Conservation (phyloP, 139 green algal species). For the Micromonas commoda region DNA sequence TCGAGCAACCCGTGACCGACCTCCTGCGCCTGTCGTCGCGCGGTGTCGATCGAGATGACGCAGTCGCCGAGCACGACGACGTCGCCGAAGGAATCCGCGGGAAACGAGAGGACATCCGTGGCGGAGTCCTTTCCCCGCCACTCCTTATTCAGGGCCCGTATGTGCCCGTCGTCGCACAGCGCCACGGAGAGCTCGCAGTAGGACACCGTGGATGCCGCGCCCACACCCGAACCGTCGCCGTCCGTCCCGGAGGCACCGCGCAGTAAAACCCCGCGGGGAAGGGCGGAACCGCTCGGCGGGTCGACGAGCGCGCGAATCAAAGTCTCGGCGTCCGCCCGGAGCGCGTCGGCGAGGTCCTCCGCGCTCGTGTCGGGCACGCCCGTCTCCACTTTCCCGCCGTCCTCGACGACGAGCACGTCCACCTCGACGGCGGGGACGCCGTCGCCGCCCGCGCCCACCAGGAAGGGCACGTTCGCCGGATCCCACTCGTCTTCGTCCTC, state of each 20-base stretch:
- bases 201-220: not conserved
- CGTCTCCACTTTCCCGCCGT: not conserved
- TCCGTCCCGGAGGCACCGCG: too few species aligned
- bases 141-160: conserved; percentile 67
- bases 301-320: not conserved
- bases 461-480: not conserved
- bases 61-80: conserved; percentile 75
- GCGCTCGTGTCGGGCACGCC: not conserved
- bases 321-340: not conserved
- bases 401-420: not conserved
- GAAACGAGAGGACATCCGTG: conserved; percentile 90
- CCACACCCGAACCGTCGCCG: too few species aligned
- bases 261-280: not conserved
- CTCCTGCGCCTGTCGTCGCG: conserved; percentile 69
- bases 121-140: conserved; percentile 60
- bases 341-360: not conserved
- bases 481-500: not conserved
- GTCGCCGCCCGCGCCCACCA: not conserved
- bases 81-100: conserved; percentile 40
- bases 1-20: conserved; percentile 38
- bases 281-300: too few species aligned
- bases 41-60: conserved; percentile 82
- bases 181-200: conserved; percentile 66
- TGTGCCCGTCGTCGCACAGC: conserved; percentile 76
- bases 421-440: not conserved